A percentile compares a stretch with the other conserved stretches of the same genome.
Evolutionary conservation across 2,329 filamentous ascomycete genomes (phyloP).

Genomic region (Apiospora hydei): DNA sequence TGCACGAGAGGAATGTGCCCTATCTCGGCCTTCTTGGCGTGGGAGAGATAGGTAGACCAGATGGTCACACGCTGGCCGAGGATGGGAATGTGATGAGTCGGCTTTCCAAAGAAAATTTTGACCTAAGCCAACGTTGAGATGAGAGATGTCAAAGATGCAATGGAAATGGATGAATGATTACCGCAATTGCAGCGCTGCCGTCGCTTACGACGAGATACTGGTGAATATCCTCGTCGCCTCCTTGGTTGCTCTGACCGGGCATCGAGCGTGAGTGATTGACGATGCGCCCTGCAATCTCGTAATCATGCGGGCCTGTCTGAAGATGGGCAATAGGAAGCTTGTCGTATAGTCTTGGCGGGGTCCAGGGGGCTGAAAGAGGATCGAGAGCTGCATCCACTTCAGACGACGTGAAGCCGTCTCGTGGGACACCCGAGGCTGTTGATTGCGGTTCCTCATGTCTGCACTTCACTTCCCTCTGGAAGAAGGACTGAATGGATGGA

Average conservation of each 20-base stretch:
- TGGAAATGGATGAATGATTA: conserved; percentile 35
- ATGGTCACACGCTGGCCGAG: conserved; percentile 63
- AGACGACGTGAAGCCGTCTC: conserved; percentile 61
- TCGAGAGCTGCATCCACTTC: conserved; percentile 51
- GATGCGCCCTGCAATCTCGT: conserved; percentile 61
- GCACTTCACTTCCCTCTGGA: conserved; percentile 37
- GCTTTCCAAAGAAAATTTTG: conserved; percentile 57
- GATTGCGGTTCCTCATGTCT: conserved; percentile 27
- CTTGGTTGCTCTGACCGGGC: conserved; percentile 49
- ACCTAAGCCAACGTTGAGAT: not conserved
- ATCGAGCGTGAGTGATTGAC: conserved; percentile 60
- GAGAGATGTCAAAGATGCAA: not conserved
- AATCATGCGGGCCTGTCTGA: conserved; percentile 55
- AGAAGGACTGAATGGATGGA: conserved; percentile 46
- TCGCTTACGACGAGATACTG: conserved; percentile 64
- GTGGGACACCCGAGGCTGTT: conserved; percentile 32
- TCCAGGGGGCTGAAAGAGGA: conserved; percentile 47
- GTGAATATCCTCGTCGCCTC: conserved; percentile 53
- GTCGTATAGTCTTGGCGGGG: conserved; percentile 55
- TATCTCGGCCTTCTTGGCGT: conserved; percentile 46
- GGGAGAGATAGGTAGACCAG: conserved; percentile 64
- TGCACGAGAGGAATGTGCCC: conserved; percentile 49
- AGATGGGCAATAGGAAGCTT: conserved; percentile 55
- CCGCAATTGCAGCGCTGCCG: conserved; percentile 59
- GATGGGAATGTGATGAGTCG: conserved; percentile 48